Evolutionary conservation across 2,329 filamentous ascomycete genomes (phyloP).

Genomic region (Monilinia vaccinii-corymbosi): DNA sequence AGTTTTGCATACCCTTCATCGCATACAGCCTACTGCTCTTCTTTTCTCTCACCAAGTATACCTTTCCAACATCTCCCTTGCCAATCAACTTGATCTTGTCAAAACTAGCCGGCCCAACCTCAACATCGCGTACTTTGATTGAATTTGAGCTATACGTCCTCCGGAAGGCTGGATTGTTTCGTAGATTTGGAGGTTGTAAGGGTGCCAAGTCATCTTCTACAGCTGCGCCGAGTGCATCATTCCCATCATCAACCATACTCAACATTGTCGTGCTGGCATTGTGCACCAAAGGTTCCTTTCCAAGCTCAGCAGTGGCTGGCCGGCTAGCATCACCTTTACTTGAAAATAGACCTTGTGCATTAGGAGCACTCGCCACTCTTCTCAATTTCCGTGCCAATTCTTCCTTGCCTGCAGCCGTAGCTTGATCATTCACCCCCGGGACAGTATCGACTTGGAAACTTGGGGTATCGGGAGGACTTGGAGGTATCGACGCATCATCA

Average conservation of each 20-base stretch:
- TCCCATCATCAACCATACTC: constrained; percentile 37
- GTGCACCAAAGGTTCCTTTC: constrained; percentile 66
- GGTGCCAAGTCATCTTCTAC: constrained; percentile 46
- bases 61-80: constrained; percentile 97
- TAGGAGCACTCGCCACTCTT: constrained; percentile 91
- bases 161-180: constrained; percentile 68
- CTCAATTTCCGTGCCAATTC: constrained; percentile 88
- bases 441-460: constrained; percentile 64
- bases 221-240: constrained; percentile 31
- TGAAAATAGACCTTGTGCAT: constrained; percentile 84
- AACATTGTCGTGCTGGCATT: constrained; percentile 43
- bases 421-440: constrained; percentile 52
- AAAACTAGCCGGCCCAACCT: constrained; percentile 90
- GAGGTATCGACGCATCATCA: constrained; percentile 86
- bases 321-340: constrained; percentile 53
- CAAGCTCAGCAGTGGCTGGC: constrained; percentile 76
- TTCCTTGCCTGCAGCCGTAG: constrained; percentile 74
- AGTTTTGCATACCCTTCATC: constrained; percentile 73
- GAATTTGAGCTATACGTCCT: constrained; percentile 98
- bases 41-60: constrained; percentile 95
- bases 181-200: constrained; percentile 57
- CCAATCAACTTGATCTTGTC: constrained; percentile 99
- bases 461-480: constrained; percentile 86
- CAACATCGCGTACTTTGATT: constrained; percentile 95
- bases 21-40: constrained; percentile 92